phyloP scores from a whole-genome alignment of 306 rosid genomes.

The Luffa aegyptiaca region DNA sequence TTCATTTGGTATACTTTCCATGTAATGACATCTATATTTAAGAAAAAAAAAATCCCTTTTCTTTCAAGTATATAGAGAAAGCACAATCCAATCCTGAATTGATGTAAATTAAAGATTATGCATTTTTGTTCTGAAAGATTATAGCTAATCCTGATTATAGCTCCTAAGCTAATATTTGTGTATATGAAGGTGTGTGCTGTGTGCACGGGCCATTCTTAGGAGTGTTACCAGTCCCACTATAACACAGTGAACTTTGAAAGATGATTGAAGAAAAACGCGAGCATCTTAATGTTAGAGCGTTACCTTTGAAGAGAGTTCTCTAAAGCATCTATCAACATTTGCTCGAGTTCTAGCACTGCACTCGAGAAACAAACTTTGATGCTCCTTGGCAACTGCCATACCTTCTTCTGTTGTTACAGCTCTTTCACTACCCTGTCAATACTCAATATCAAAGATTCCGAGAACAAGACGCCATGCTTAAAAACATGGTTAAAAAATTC shows the following conservation, averaged over 20 bases:
- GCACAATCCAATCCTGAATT: neutral
- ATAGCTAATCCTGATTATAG: neutral
- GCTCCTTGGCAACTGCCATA: conserved; percentile 55
- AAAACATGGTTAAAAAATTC: neutral
- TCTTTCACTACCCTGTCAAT: conserved; percentile 46
- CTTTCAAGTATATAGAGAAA: neutral
- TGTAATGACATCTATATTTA: neutral
- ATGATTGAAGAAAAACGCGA: neutral
- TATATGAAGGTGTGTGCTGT: neutral
- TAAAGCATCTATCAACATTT: conserved; percentile 57
- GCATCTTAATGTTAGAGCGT: neutral
- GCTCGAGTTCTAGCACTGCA: conserved; percentile 62
- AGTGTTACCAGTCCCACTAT: neutral
- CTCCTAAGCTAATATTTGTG: neutral
- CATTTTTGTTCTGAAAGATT: neutral
- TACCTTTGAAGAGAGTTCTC: conserved; percentile 54
- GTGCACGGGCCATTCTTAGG: neutral
- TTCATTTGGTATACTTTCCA: neutral
- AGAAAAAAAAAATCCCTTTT: no score
- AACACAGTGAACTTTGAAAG: neutral
- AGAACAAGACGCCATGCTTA: neutral
- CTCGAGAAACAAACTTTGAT: conserved; percentile 51
- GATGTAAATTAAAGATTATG: neutral
- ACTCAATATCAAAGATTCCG: neutral
- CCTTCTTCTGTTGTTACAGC: conserved; percentile 62